Base-by-base conservation (phyloP, 2,329 filamentous ascomycete genomes). In the Cladosporium sp. region DNA sequence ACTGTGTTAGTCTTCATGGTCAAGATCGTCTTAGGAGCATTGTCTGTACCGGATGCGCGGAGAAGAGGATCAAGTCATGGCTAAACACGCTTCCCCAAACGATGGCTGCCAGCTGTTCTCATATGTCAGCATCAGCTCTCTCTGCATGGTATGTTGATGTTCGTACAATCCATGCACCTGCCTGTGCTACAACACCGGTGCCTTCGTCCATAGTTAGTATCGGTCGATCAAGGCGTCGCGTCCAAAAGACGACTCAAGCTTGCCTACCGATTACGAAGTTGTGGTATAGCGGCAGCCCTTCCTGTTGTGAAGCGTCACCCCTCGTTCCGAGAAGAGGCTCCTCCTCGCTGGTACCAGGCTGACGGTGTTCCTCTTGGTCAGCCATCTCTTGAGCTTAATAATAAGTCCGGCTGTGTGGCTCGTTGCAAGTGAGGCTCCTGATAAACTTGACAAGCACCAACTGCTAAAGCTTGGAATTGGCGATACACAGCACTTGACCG, bases 11-110 rank as follows among this genome's bases (percentile, higher is more conserved):
- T 34, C 47, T 49, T 4, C 15, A 3, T 45, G 5, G 9, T 42
- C 1, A 15, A 8, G 14, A 14, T 36, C 15, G 3, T 19, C 2
- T 15, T 28, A 4, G 39, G 36, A 8, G 40, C 30, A 51, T 52
- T 36, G 11, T 78, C 80, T 75, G 83, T 70, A 97, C 86, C 7
- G 93, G 93, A 74, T 97, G 93, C 8, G 88, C 85, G 17, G 90
- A 92, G 82, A 97, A 96, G 67, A 96, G 85, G 39, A 90, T 89
- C 62, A 95, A 71, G 30, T 87, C 73, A 40, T 51, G 51, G 42
- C 85, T 82, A 70, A 96, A 84, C 64, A 97, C 83, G 58, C 83
- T 83, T 47, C 84, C 84, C 90, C 91, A 96, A 64, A 96, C 81
- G 59, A 93, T 84, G 37, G 84, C 84, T 51, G 86, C 78, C 62